phyloP scores from a whole-genome alignment of 345 rosid genomes.

The Sisymbrium irio region DNA sequence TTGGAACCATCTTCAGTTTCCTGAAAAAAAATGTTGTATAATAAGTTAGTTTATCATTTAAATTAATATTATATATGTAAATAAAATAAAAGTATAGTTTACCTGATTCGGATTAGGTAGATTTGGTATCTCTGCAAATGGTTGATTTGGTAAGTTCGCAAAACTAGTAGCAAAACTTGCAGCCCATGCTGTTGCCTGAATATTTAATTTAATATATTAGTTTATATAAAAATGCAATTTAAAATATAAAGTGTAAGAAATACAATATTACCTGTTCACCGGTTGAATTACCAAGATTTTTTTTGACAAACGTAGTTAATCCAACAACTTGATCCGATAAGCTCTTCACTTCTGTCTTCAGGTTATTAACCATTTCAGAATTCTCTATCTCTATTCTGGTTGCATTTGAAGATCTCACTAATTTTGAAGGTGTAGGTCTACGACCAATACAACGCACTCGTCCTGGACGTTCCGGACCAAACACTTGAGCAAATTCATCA shows the following conservation, averaged over 20 bases:
- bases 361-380: background rate
- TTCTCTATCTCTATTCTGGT: background rate
- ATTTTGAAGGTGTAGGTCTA: background rate
- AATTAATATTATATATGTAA: too few relatives aligned
- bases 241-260: background rate
- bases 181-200: background rate
- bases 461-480: background rate
- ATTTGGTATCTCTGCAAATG: background rate
- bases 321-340: background rate
- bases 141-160: background rate
- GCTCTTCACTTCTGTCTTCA: background rate
- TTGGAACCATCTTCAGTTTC: too few relatives aligned
- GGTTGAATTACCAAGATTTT: background rate
- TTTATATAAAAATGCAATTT: too few relatives aligned
- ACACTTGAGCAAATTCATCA: conserved; percentile 15
- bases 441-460: background rate
- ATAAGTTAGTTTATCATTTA: too few relatives aligned
- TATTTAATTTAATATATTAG: background rate
- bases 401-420: background rate
- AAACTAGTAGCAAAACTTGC: background rate
- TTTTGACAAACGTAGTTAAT: background rate
- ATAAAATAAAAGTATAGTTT: too few relatives aligned
- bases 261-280: background rate
- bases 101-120: too few relatives aligned
- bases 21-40: too few relatives aligned